Conservation (phyloP, 192 early-diverging fungal genomes). For the Backusella psychrophila region DNA sequence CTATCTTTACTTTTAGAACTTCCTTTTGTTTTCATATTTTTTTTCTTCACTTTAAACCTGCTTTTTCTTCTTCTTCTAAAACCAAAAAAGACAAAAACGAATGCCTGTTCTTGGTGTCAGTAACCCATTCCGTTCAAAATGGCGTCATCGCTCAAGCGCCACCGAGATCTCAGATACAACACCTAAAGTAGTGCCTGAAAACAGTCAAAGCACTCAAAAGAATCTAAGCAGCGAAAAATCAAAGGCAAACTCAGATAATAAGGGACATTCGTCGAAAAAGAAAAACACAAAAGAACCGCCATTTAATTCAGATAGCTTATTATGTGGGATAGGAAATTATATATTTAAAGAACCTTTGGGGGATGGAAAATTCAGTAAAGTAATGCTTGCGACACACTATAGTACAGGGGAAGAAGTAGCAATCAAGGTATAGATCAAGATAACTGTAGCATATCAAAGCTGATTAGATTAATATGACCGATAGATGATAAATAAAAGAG, state of each 20-base stretch:
- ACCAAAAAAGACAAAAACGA: not conserved
- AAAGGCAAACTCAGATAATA: not conserved
- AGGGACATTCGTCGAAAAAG: not conserved
- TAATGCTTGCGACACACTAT: slow-evolving; percentile 69
- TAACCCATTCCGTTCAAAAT: slow-evolving; percentile 12
- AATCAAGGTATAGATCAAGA: slow-evolving; percentile 26
- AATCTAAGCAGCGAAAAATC: not conserved
- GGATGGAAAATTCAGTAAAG: slow-evolving; percentile 79
- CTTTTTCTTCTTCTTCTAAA: not conserved
- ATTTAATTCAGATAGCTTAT: slow-evolving; percentile 37
- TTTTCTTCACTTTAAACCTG: not conserved
- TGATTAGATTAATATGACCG: not conserved
- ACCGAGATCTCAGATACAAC: not conserved
- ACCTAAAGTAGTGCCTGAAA: not conserved
- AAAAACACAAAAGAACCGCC: not conserved
- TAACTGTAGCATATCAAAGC: not conserved
- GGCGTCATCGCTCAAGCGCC: slow-evolving; percentile 4
- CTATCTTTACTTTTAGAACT: not conserved
- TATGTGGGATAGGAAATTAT: slow-evolving; percentile 66
- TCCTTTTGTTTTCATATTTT: not conserved
- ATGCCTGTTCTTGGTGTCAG: not conserved
- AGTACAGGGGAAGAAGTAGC: slow-evolving; percentile 34
- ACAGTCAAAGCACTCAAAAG: not conserved
- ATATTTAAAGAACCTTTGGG: slow-evolving; percentile 71
- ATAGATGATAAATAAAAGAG: slow-evolving; percentile 49